Percentiles rank a stretch among this genome's conserved stretches.
Conservation (phyloP, 1,284 basidiomycete species). For the Cystobasidium slooffiae region DNA sequence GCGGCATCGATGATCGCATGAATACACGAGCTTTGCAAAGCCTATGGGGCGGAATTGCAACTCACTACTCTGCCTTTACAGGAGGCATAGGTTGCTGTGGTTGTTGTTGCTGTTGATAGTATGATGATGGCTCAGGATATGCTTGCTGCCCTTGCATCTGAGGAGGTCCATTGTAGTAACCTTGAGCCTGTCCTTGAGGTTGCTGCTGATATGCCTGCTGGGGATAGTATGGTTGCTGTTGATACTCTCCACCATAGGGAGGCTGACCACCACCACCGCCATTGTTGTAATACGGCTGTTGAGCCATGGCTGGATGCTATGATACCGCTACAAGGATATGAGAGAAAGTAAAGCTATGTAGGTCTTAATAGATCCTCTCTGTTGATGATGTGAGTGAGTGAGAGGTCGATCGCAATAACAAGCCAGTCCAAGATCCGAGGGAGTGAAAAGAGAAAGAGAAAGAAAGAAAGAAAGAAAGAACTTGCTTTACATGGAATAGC, state of each 20-base stretch:
- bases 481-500: neutral
- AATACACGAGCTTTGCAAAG: too few relatives aligned
- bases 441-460: neutral
- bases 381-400: conserved; percentile 11
- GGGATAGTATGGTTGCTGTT: conserved; percentile 16
- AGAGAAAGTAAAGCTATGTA: neutral
- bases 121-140: conserved; percentile 19
- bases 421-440: conserved; percentile 2
- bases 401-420: neutral
- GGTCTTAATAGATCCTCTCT: neutral
- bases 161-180: conserved; percentile 29
- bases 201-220: neutral
- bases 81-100: neutral
- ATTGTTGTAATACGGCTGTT: neutral
- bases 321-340: neutral
- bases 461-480: neutral
- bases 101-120: conserved; percentile 3
- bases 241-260: neutral
- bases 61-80: conserved; percentile 37
- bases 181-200: conserved; percentile 26
- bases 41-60: neutral
- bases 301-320: conserved; percentile 3
- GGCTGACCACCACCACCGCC: neutral
- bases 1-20: neutral
- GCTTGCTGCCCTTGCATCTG: conserved; percentile 32